phyloP scores from a whole-genome alignment of 2,329 filamentous ascomycete species.

The Hymenoscyphus linearis region DNA sequence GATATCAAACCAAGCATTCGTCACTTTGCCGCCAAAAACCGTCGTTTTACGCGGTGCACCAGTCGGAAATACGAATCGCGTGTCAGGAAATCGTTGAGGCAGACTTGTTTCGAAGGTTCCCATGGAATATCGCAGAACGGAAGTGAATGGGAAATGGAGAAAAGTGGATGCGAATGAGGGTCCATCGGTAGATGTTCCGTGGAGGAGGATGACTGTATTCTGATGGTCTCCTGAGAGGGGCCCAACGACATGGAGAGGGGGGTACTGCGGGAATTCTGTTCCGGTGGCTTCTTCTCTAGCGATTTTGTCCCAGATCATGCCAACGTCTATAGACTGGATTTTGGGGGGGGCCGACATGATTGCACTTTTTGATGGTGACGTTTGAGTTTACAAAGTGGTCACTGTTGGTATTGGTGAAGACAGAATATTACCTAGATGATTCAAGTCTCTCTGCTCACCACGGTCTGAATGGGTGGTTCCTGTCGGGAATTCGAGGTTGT shows the following conservation, averaged over 20 bases:
- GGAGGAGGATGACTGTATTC: slow-evolving; percentile 36
- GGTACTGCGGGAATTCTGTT: not conserved
- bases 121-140: slow-evolving; percentile 15
- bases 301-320: not conserved
- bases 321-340: not conserved
- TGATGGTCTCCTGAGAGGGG: slow-evolving; percentile 26
- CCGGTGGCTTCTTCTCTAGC: not conserved
- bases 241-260: slow-evolving; percentile 17
- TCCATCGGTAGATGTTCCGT: slow-evolving; percentile 36
- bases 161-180: slow-evolving; percentile 34
- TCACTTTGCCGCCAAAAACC: slow-evolving; percentile 18
- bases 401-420: not conserved
- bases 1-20: slow-evolving; percentile 30
- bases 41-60: slow-evolving; percentile 15
- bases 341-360: not conserved
- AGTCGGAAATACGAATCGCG: slow-evolving; percentile 23
- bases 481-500: not conserved
- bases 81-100: slow-evolving; percentile 7
- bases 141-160: slow-evolving; percentile 20
- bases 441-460: not conserved
- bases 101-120: slow-evolving; percentile 30
- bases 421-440: not conserved
- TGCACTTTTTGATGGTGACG: not conserved
- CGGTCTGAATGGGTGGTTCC: not conserved
- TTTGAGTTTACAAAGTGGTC: not conserved